A percentile compares a stretch with the other conserved stretches of the same genome.
phyloP scores from a whole-genome alignment of 1,284 basidiomycete genomes.

The Microbotryum scabiosae region DNA sequence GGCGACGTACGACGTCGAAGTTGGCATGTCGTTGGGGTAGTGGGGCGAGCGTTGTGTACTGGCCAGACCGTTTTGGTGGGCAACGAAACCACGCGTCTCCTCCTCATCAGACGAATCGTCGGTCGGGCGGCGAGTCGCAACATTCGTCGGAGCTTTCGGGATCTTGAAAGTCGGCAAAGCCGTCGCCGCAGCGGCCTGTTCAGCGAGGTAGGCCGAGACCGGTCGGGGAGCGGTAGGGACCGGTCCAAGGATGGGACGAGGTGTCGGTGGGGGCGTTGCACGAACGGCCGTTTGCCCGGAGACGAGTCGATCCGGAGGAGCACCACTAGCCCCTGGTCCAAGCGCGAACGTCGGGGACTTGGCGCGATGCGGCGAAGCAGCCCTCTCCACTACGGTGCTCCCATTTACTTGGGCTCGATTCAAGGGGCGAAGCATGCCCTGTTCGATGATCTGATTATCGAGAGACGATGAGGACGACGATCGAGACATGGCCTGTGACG shows the following conservation, averaged over 20 bases:
- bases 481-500: conserved; percentile 37
- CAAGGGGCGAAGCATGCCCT: too few relatives aligned
- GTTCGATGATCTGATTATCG: conserved; percentile 15
- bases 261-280: background rate
- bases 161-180: conserved; percentile 26
- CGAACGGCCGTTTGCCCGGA: background rate
- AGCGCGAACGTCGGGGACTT: background rate
- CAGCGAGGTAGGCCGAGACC: conserved; percentile 8
- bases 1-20: background rate
- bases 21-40: conserved; percentile 8
- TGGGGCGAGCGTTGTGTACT: background rate
- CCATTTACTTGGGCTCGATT: too few relatives aligned
- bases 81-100: background rate
- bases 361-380: background rate
- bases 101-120: conserved; percentile 17
- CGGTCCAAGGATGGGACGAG: conserved; percentile 14
- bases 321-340: background rate
- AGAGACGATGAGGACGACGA: conserved; percentile 25
- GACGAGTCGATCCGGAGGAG: background rate
- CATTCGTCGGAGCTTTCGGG: conserved; percentile 23
- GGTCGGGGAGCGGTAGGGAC: conserved; percentile 25
- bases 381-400: background rate
- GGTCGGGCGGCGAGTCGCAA: conserved; percentile 11
- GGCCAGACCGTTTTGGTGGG: background rate
- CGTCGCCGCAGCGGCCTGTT: conserved; percentile 5